Base-by-base conservation (phyloP, 2,329 filamentous ascomycete genomes). In the Venturia nashicola region DNA sequence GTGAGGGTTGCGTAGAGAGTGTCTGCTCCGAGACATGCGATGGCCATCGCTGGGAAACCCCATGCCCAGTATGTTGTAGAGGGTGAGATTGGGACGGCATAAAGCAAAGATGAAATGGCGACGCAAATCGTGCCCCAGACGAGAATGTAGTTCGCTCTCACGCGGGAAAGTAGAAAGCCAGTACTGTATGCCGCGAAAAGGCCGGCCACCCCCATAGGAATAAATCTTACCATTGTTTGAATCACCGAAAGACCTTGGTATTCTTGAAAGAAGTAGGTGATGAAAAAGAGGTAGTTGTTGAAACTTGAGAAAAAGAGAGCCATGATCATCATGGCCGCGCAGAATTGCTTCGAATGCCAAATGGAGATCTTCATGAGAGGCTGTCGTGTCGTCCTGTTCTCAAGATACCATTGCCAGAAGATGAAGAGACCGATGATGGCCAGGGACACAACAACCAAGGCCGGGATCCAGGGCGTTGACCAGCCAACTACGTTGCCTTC, bases 401-500 rank as follows among this genome's bases (percentile, higher is more conserved):
- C 85, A 32, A 85, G 79, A 66, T 81, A 78, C 57, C 78, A 76
- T 70, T 89, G 85, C 85, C 86, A 88, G 59, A 79, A 72, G 36
- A 82, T 79, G 68, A 89, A 87, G 1, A 76, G 72, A 3, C 72
- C 75, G 3, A 89, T 74, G 16, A 88, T 74, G 5, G 85, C 66
- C 11, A 87, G 18, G 0, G 85, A 81, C 4, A 86, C 73, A 2
- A 83, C 82, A 43, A 88, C 82, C 18, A 88, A 73, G 1, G 78
- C 76, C 0, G 83, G 79, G 5, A 89, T 78, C 81, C 84, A 89
- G 0, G 85, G 79, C 0, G 81, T 83, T 8, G 74, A 71, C 87
- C 87, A 90, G 5, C 87, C 86, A 1, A 86, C 82, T 0, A 87
- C 83, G 67, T 88, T 88, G 23, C 86, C 87, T 70, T 89, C 82